These are phyloP conservation scores for Pythium angustatum DNA, from an alignment of 352 stramenopile genomes.

Conservation along the genomic window DNA sequence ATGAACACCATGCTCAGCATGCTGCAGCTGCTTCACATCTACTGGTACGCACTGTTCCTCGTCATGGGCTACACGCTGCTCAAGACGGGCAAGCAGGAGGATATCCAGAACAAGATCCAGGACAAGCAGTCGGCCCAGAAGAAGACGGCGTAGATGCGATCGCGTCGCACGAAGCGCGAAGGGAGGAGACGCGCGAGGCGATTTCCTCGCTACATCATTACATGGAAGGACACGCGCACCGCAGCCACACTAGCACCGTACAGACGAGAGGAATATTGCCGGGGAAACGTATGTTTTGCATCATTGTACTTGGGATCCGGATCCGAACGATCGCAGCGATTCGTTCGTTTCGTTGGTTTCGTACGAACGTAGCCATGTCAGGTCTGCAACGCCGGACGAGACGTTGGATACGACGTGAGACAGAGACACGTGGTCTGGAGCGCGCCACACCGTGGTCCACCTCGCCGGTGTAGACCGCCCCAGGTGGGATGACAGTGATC, in stretches of 20 bases:
- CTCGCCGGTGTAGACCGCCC: too few relatives aligned
- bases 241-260: too few relatives aligned
- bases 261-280: too few relatives aligned
- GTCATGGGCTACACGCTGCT: constrained; percentile 49
- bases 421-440: not conserved
- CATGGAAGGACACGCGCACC: not conserved
- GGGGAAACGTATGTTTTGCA: too few relatives aligned
- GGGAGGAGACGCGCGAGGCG: not conserved
- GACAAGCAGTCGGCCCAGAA: constrained; percentile 4
- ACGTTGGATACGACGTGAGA: constrained; percentile 1
- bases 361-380: not conserved
- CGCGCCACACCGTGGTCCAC: not conserved
- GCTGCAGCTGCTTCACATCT: constrained; percentile 43
- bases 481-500: too few relatives aligned
- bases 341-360: too few relatives aligned
- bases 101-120: constrained; percentile 41
- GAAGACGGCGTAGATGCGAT: not conserved
- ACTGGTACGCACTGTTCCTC: constrained; percentile 48
- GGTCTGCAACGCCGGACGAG: not conserved
- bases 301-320: too few relatives aligned
- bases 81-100: constrained; percentile 40
- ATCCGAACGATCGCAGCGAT: too few relatives aligned
- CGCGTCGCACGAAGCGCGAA: too few relatives aligned
- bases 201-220: not conserved
- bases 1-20: constrained; percentile 44